Conservation (phyloP, 441 rosid genomes). For the Erodium trifolium region DNA sequence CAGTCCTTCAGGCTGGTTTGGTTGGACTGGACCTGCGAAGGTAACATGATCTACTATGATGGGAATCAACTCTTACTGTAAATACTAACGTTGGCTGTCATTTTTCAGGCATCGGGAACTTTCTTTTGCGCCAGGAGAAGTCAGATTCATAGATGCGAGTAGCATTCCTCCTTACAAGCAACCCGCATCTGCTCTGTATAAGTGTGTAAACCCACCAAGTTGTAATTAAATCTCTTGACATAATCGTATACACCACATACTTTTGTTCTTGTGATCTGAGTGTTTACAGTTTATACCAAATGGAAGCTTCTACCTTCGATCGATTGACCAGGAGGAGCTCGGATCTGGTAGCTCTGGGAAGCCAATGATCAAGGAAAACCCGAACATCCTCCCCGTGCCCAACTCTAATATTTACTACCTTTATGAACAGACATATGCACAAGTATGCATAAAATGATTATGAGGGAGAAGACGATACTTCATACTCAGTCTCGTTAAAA, state of each 20-base stretch:
- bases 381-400: no score
- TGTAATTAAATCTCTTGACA: constrained; percentile 35
- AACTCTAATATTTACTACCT: no score
- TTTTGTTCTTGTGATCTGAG: not conserved
- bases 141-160: constrained; percentile 55
- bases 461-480: no score
- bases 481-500: no score
- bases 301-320: no score
- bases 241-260: not conserved
- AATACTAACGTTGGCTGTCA: not conserved
- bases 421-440: no score
- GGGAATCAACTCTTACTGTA: no score
- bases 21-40: constrained; percentile 77
- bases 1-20: constrained; percentile 75
- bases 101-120: constrained; percentile 65
- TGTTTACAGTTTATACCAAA: no score
- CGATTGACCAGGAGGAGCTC: no score
- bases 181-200: constrained; percentile 75
- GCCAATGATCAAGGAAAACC: no score
- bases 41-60: constrained; percentile 18
- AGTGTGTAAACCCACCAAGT: constrained; percentile 69
- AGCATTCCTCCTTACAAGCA: constrained; percentile 71
- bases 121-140: constrained; percentile 70
- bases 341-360: no score
- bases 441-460: no score